Evolutionary conservation across 495 filamentous ascomycete genomes (phyloP).

Genomic region (Thermochaetoides thermophila): DNA sequence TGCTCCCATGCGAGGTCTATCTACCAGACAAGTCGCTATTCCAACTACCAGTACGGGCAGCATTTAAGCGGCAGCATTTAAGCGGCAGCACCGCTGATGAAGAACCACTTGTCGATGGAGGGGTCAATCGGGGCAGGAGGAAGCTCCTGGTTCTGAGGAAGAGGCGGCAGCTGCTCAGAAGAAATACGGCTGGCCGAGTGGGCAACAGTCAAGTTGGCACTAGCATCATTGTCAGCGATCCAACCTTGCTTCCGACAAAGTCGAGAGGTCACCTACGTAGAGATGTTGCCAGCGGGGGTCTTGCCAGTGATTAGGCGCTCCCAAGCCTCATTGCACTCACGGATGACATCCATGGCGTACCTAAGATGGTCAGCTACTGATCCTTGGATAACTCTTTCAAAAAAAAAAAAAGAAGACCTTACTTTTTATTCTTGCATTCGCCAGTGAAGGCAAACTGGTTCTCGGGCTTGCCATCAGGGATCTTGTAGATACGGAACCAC

Average conservation of each 20-base stretch:
- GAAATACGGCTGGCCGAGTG: slow-evolving; percentile 55
- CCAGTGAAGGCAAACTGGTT: slow-evolving; percentile 99
- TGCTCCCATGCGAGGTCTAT: too few relatives aligned
- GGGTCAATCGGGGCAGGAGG: slow-evolving; percentile 79
- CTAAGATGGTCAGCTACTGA: too few relatives aligned
- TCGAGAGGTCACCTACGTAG: slow-evolving; percentile 50
- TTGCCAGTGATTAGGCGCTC: slow-evolving; percentile 88
- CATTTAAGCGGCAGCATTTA: slow-evolving; percentile 29
- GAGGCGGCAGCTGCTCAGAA: slow-evolving; percentile 46
- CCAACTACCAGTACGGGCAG: not conserved
- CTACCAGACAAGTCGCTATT: too few relatives aligned
- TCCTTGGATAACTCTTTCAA: slow-evolving; percentile 17
- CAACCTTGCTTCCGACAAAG: not conserved
- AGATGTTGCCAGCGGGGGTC: slow-evolving; percentile 58
- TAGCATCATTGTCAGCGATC: slow-evolving; percentile 17
- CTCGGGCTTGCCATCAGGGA: slow-evolving; percentile 99
- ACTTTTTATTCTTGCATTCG: slow-evolving; percentile 99
- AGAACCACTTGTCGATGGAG: slow-evolving; percentile 99
- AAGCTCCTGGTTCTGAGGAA: slow-evolving; percentile 63
- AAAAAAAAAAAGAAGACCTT: slow-evolving; percentile 11
- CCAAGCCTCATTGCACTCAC: slow-evolving; percentile 94
- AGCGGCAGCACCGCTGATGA: slow-evolving; percentile 93
- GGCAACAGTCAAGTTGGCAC: slow-evolving; percentile 61
- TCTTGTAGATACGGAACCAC: slow-evolving; percentile 99
- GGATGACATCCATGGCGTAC: slow-evolving; percentile 87